Evolutionary conservation across 306 rosid genomes (phyloP).

Genomic region (Neltuma alba): DNA sequence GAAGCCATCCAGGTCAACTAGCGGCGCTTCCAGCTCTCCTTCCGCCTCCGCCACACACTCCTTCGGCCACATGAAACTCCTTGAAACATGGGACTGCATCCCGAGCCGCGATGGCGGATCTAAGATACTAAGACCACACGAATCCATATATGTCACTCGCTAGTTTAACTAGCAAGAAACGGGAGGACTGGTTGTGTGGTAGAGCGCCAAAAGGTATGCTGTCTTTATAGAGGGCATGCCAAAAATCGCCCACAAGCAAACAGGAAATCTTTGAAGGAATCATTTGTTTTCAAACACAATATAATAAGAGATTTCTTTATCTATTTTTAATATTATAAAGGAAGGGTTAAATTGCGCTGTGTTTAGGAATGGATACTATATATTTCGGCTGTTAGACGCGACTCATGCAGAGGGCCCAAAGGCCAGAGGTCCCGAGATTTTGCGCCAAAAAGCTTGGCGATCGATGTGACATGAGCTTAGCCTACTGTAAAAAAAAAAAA

Average conservation of each 20-base stretch:
- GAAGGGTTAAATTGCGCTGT: neutral
- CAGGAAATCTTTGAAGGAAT: neutral
- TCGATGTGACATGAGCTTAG: neutral
- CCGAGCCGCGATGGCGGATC: neutral
- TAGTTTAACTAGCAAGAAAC: neutral
- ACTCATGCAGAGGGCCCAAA: neutral
- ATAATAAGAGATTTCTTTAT: neutral
- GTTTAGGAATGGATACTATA: neutral
- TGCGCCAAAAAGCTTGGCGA: neutral
- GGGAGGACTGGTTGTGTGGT: neutral
- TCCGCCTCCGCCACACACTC: constrained; percentile 41
- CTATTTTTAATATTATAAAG: neutral
- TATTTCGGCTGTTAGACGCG: neutral
- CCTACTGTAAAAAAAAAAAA: neutral
- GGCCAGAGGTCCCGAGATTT: neutral
- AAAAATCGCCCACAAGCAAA: neutral
- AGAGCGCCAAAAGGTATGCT: neutral
- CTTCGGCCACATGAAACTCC: constrained; percentile 62
- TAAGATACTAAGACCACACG: neutral
- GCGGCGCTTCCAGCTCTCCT: constrained; percentile 49
- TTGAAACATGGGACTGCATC: neutral
- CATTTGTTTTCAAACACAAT: neutral
- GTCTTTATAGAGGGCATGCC: neutral
- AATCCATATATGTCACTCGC: neutral
- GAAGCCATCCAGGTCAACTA: constrained; percentile 64